Evolutionary conservation across 805 yeast genomes (phyloP).

Genomic region (Candida rishiriensis): DNA sequence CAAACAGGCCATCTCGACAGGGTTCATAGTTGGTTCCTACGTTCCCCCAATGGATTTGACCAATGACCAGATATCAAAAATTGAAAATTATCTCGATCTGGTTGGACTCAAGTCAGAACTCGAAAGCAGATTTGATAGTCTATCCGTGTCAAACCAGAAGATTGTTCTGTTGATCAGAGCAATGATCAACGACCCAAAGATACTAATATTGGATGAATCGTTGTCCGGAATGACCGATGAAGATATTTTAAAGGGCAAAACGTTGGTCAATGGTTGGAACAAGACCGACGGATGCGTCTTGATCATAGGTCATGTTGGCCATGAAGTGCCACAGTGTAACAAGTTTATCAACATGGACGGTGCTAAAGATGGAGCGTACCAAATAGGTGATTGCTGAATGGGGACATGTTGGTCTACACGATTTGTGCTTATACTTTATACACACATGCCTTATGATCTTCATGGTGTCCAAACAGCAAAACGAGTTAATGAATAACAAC

Average conservation of each 20-base stretch:
- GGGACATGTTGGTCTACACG: no score
- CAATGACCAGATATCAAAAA: constrained; percentile 31
- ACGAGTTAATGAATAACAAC: not conserved
- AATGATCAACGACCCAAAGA: constrained; percentile 67
- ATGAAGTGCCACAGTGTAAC: constrained; percentile 75
- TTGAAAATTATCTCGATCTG: constrained; percentile 43
- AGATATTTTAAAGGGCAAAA: constrained; percentile 51
- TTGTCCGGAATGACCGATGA: constrained; percentile 82
- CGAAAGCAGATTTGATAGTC: constrained; percentile 43
- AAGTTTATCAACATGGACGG: constrained; percentile 36
- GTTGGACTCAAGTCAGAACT: constrained; percentile 39
- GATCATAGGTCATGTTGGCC: constrained; percentile 75
- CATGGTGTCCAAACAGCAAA: no score
- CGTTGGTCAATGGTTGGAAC: constrained; percentile 46
- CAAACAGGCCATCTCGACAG: constrained; percentile 61
- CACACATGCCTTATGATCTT: no score
- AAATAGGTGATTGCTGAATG: constrained; percentile 22
- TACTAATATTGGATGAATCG: constrained; percentile 87
- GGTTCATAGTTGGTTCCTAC: constrained; percentile 65
- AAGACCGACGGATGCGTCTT: constrained; percentile 54
- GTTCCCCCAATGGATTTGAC: constrained; percentile 42
- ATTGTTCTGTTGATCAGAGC: constrained; percentile 72
- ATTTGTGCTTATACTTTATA: no score
- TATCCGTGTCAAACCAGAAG: constrained; percentile 73
- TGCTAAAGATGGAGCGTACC: constrained; percentile 28